Percentiles rank a stretch among this genome's conserved stretches.
phyloP scores from a whole-genome alignment of 2,329 filamentous ascomycete genomes.

The Trichoderma sp. region DNA sequence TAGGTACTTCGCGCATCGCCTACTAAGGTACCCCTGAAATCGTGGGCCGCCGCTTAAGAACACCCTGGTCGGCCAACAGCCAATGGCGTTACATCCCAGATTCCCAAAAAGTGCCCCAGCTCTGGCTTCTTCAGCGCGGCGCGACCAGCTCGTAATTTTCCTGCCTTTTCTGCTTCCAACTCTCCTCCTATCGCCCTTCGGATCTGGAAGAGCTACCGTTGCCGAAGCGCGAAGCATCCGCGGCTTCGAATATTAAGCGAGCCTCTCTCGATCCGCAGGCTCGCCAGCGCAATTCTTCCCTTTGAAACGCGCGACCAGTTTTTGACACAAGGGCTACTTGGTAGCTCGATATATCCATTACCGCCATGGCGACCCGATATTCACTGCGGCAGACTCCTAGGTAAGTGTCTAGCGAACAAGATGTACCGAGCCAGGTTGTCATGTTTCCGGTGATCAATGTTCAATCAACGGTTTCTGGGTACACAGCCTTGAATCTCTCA shows the following conservation, averaged over 20 bases:
- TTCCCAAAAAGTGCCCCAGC: slow-evolving; percentile 23
- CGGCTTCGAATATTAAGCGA: slow-evolving; percentile 3
- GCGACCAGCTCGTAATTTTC: slow-evolving; percentile 14
- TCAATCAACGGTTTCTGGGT: neutral
- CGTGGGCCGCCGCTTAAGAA: slow-evolving; percentile 7
- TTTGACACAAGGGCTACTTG: neutral
- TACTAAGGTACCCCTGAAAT: slow-evolving; percentile 11
- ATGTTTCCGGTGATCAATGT: neutral
- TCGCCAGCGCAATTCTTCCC: neutral
- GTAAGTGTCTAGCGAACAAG: slow-evolving; percentile 28
- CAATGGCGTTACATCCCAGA: slow-evolving; percentile 28
- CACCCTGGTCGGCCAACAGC: slow-evolving; percentile 18
- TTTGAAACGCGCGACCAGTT: neutral
- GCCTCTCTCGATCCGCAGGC: neutral
- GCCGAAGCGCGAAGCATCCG: neutral
- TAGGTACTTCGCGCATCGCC: slow-evolving; percentile 3
- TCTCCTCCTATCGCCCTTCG: slow-evolving; percentile 12
- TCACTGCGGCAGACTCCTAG: slow-evolving; percentile 38
- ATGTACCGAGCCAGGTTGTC: neutral
- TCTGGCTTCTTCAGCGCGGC: slow-evolving; percentile 22
- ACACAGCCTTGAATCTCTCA: neutral
- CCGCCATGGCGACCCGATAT: slow-evolving; percentile 33
- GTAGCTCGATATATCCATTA: neutral
- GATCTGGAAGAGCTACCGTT: slow-evolving; percentile 5
- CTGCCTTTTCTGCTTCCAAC: neutral